phyloP scores from a whole-genome alignment of 306 rosid genomes.

The Quercus wislizeni region DNA sequence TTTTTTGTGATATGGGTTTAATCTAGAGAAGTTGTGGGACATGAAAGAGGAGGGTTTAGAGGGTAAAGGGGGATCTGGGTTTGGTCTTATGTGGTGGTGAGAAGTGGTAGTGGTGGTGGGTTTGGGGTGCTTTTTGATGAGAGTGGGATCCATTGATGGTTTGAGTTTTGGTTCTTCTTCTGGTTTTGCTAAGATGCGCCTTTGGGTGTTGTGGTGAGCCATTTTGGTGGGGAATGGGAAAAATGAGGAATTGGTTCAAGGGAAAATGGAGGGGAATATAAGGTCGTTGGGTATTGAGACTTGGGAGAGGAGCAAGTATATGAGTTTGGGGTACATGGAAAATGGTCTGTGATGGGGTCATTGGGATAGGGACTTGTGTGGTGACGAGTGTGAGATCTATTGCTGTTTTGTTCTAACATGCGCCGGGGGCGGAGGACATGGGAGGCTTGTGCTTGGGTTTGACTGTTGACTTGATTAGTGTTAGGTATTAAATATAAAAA shows the following conservation, averaged over 20 bases:
- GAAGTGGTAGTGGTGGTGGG: conserved; percentile 27
- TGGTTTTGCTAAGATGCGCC: conserved; percentile 43
- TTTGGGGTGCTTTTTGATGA: conserved; percentile 22
- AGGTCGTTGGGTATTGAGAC: neutral
- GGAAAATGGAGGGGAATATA: neutral
- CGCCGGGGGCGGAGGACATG: conserved; percentile 36
- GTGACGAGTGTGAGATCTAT: conserved; percentile 21
- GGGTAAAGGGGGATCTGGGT: conserved; percentile 37
- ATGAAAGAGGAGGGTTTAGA: conserved; percentile 38
- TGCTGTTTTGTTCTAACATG: conserved; percentile 28
- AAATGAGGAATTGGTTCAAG: neutral
- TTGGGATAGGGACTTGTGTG: conserved; percentile 34
- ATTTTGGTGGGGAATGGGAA: conserved; percentile 13
- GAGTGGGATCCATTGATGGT: conserved; percentile 36
- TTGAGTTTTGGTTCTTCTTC: conserved; percentile 31
- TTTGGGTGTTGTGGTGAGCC: conserved; percentile 54
- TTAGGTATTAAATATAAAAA: too few species aligned
- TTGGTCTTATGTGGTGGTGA: conserved; percentile 25
- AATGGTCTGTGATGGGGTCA: conserved; percentile 17
- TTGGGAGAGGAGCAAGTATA: neutral
- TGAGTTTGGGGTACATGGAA: neutral
- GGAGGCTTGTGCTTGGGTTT: conserved; percentile 16
- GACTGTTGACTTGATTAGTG: conserved; percentile 48
- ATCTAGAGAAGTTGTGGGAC: conserved; percentile 32
- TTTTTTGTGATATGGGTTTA: conserved; percentile 31